Evolutionary conservation across 2,329 filamentous ascomycete genomes (phyloP), one percentile per base, ranked within the genome.

Genomic region (Cladosporium sp.): DNA sequence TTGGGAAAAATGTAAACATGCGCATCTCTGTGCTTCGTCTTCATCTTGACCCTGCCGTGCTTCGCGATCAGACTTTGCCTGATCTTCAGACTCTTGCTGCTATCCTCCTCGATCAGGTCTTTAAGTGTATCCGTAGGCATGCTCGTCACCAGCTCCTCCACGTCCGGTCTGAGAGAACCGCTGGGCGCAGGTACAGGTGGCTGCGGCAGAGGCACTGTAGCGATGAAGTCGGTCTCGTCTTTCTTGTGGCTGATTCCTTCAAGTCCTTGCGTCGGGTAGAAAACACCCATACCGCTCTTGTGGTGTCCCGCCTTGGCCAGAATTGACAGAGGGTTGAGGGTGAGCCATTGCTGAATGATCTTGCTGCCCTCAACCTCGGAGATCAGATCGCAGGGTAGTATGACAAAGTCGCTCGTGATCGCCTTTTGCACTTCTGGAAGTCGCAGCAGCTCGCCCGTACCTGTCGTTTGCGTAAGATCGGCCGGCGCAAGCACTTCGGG

Each of bases 1-100:
- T 83, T 83, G 0, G 93, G 93, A 58, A 99, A 88, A 56, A 99
- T 83, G 69, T 99, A 99, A 52, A 97, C 86, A 65, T 97, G 92
- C 0, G 92, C 88, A 66, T 97, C 92, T 37, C 93, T 82, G 66
- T 95, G 86, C 3, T 85, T 89, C 12, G 84, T 92, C 53, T 91
- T 77, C 78, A 96, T 86, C 60, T 85, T 85, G 37, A 95, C 76
- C 29, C 83, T 82, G 8, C 88, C 83, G 62, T 95, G 85, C 57
- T 82, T 82, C 7, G 54, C 80, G 11, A 96, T 73, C 24, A 96
- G 76, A 3, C 84, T 83, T 62, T 92, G 86, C 3, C 92, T 83
- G 38, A 95, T 71, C 1, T 88, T 83, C 41, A 91, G 77, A 11
- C 80, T 79, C 55, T 86, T 88, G 38, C 85, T 82, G 36, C 85